A percentile compares a stretch with the other conserved stretches of the same genome.
Conservation (phyloP, 192 early-diverging fungal species). For the Backusella psychrophila region DNA sequence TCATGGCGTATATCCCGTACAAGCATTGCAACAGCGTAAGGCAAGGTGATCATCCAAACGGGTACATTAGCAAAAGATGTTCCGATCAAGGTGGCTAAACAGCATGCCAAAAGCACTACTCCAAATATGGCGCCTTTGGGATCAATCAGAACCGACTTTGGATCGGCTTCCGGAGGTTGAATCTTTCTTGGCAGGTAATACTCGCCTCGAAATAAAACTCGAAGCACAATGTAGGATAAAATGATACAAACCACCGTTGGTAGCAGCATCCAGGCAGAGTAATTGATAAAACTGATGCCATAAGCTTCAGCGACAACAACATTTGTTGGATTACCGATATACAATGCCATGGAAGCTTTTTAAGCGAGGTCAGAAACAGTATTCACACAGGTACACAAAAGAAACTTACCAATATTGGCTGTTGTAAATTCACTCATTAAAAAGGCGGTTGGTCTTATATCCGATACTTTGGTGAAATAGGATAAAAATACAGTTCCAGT, state of each 20-base stretch:
- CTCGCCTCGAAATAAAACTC: constrained; percentile 45
- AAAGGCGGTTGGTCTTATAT: constrained; percentile 62
- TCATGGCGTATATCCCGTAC: constrained; percentile 59
- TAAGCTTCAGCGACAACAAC: constrained; percentile 82
- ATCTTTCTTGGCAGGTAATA: constrained; percentile 48
- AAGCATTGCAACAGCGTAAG: constrained; percentile 68
- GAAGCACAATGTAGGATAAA: constrained; percentile 53
- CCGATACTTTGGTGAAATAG: constrained; percentile 66
- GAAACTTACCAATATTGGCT: constrained; percentile 62
- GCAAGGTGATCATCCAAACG: constrained; percentile 77
- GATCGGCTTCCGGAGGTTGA: constrained; percentile 44
- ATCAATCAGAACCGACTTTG: constrained; percentile 51
- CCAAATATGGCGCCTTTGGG: constrained; percentile 66
- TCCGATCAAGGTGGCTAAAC: constrained; percentile 65
- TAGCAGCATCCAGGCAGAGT: constrained; percentile 82
- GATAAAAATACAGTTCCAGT: constrained; percentile 77
- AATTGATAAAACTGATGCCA: constrained; percentile 66
- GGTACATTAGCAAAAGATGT: constrained; percentile 66
- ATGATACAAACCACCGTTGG: constrained; percentile 61
- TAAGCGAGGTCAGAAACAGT: not conserved
- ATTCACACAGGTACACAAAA: not conserved
- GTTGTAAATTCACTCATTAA: constrained; percentile 76
- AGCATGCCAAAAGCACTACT: constrained; percentile 45
- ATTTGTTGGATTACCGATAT: constrained; percentile 89
- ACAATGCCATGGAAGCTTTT: constrained; percentile 76